phyloP scores from a whole-genome alignment of 257 asterid genomes.

The Solanum medicagineum region DNA sequence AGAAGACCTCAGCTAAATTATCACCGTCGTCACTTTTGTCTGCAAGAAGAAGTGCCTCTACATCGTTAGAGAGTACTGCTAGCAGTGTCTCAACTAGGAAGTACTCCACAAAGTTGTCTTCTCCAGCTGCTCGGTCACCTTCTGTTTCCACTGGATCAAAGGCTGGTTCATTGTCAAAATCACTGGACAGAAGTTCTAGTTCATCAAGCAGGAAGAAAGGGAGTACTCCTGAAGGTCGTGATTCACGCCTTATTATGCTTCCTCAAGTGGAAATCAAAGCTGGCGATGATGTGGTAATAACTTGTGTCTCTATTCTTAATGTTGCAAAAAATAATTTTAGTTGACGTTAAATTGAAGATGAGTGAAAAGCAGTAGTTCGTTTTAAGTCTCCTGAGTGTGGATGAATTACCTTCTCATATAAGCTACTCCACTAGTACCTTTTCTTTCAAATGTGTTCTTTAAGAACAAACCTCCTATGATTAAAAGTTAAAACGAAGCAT shows the following conservation, averaged over 20 bases:
- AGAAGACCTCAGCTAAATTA: conserved; percentile 29
- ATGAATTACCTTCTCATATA: background rate
- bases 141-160: conserved; percentile 55
- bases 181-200: conserved; percentile 35
- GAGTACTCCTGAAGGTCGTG: conserved; percentile 71
- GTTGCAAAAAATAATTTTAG: background rate
- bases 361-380: background rate
- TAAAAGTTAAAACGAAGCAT: background rate
- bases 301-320: background rate
- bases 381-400: background rate
- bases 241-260: conserved; percentile 82
- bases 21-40: conserved; percentile 50
- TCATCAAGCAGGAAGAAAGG: conserved; percentile 50
- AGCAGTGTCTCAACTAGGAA: conserved; percentile 52
- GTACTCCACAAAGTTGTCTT: conserved; percentile 32
- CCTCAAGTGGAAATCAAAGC: conserved; percentile 93
- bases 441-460: background rate
- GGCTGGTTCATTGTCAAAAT: conserved; percentile 39
- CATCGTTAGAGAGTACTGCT: conserved; percentile 55
- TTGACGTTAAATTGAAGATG: background rate
- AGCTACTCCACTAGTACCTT: background rate
- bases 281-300: conserved; percentile 84
- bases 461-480: background rate
- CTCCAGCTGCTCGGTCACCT: conserved; percentile 42
- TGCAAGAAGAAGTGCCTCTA: conserved; percentile 41